These are phyloP conservation scores for Pythium monospermum DNA, from an alignment of 352 stramenopile species.

Conservation along the genomic window DNA sequence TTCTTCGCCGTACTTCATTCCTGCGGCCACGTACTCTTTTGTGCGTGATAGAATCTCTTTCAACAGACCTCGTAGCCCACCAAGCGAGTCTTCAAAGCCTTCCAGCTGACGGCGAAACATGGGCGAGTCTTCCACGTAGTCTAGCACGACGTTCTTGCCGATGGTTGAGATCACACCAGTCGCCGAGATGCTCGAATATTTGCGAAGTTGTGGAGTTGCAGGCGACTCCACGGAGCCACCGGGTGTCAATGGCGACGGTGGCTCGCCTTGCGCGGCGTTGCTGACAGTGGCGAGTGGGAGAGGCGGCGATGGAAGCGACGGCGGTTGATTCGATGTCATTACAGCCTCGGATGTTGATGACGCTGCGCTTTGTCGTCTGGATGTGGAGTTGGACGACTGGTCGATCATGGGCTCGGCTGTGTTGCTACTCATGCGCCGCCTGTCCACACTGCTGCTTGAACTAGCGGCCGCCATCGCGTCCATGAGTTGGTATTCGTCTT, in stretches of 20 bases:
- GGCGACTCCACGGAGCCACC: neutral
- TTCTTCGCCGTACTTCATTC: slow-evolving; percentile 59
- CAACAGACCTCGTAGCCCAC: slow-evolving; percentile 52
- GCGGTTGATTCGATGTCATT: neutral
- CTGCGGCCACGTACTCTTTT: slow-evolving; percentile 72
- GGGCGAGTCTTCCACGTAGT: slow-evolving; percentile 84
- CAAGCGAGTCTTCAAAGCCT: slow-evolving; percentile 71
- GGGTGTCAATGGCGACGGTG: neutral
- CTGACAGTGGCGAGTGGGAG: neutral
- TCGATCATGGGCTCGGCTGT: neutral
- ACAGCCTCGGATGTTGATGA: no score
- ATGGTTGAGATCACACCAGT: slow-evolving; percentile 30
- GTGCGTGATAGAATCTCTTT: slow-evolving; percentile 65
- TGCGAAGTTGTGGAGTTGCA: slow-evolving; percentile 2
- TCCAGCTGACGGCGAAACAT: slow-evolving; percentile 82
- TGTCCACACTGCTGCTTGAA: slow-evolving; percentile 5
- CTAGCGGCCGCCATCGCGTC: slow-evolving; percentile 16
- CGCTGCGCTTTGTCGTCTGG: neutral
- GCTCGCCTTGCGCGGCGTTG: neutral
- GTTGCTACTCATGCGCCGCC: slow-evolving; percentile 16
- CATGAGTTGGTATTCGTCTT: slow-evolving; percentile 19
- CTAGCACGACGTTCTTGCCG: slow-evolving; percentile 76
- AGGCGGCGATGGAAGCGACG: neutral
- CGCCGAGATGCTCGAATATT: slow-evolving; percentile 22
- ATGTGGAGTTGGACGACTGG: no score